Evolutionary conservation across 306 rosid species (phyloP), one percentile per base, ranked within the genome.

Genomic region (Dryas drummondii): DNA sequence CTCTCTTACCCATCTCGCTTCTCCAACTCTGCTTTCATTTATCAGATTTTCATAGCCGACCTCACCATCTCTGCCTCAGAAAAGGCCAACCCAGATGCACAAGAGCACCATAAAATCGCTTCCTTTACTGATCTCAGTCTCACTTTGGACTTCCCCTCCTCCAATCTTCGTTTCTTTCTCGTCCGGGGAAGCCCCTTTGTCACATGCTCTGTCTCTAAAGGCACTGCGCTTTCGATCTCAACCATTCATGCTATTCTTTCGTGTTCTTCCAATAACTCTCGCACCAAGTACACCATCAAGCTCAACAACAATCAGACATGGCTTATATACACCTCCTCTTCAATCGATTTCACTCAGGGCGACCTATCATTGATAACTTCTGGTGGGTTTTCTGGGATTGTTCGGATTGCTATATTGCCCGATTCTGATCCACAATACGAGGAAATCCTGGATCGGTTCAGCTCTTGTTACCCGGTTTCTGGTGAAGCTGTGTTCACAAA

Each of bases 151-250:
- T 32, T 86, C 37, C 98, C 97, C 26, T 87, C 91, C 50, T 80
- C 96, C 17, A 88, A 90, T 56, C 71, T 94, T 9, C 69, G 79
- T 2, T 90, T 87, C 76, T 84, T 87, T 1, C 96, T 94, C 22
- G 98, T 87, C 17, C 91, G 96, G 19, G 98, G 98, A 57, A 91
- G 93, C 54, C 98, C 98, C 7, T 94, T 70, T 78, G 16, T 94
- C 26, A 94, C 97, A 0, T 66, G 86, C 5, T 47, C 84, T 32
- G 93, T 88, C 7, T 84, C 84, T 0, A 53, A 68, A 15, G 66
- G 56, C 42, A 80, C 96, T 1, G 27, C 73, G 9, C 60, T 94
- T 71, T 91, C 96, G 6, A 83, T 94, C 72, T 76, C 89, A 4
- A 90, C 96, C 49, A 78, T 83, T 56, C 98, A 94, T 55, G 82